Percentiles rank a stretch among this genome's conserved stretches.
phyloP scores from a whole-genome alignment of 208 protist genomes.

The Leishmania lainsoni region DNA sequence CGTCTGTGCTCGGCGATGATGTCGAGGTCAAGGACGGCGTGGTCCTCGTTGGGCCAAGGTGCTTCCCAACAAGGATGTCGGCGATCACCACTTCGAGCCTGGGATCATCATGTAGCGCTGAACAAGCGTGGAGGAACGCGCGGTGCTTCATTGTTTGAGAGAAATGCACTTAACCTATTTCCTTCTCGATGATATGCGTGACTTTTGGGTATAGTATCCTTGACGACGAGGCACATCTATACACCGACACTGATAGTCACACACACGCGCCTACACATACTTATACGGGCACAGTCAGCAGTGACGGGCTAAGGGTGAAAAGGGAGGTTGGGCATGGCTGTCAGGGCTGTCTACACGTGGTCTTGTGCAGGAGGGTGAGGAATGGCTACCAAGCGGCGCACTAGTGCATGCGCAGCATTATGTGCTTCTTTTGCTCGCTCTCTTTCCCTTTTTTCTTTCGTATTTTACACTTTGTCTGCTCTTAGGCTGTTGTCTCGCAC shows the following conservation, averaged over 20 bases:
- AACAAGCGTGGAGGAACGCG: too few relatives aligned
- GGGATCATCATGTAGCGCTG: slow-evolving; percentile 93
- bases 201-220: background rate
- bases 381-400: background rate
- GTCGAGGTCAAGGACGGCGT: slow-evolving; percentile 93
- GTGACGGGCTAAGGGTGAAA: slow-evolving; percentile 1
- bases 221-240: background rate
- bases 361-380: background rate
- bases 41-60: slow-evolving; percentile 92
- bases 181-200: background rate
- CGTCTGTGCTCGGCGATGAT: slow-evolving; percentile 96
- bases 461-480: background rate
- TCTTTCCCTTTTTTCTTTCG: background rate
- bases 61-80: slow-evolving; percentile 95
- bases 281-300: background rate
- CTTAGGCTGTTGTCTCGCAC: background rate
- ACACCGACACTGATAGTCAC: background rate
- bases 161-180: background rate
- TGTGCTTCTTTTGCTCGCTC: background rate
- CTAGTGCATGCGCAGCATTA: background rate
- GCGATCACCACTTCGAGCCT: slow-evolving; percentile 76
- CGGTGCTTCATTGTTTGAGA: background rate
- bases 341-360: background rate
- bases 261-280: background rate
- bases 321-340: background rate